Base-by-base conservation (phyloP, 2,329 filamentous ascomycete species). In the Fusarium kyushuense region DNA sequence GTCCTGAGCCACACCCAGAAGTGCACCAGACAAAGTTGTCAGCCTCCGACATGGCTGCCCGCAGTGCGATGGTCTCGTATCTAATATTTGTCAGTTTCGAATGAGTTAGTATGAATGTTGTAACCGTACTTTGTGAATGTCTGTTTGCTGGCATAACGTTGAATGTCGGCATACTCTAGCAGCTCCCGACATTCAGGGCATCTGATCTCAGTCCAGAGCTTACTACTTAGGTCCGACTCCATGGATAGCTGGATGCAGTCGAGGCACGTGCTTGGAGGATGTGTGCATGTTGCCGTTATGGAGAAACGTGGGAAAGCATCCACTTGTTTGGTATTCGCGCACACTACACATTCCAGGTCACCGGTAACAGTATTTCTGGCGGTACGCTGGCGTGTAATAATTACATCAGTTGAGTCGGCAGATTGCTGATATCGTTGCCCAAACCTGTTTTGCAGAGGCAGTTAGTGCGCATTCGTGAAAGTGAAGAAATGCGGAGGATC, bases 11-110 rank as follows among this genome's bases (percentile, higher is more conserved):
- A 68, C 87, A 89, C 4, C 76, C 78, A 0, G 83, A 76, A 2
- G 86, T 80, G 67, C 87, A 89, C 83, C 84, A 87, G 16, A 81
- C 74, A 66, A 87, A 89, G 32, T 81, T 81, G 0, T 79, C 76
- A 2, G 82, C 75, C 21, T 76, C 72, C 19, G 80, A 78, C 54
- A 87, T 76, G 13, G 79, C 80, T 13, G 79, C 79, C 19, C 82
- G 78, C 5, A 82, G 76, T 8, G 80, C 75, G 33, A 86, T 75
- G 1, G 72, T 76, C 51, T 85, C 81, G 63, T 86, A 82, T 36
- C 79, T 81, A 48, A 4, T 10, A 9, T 4, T 19, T 33, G 40
- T 74, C 17, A 74, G 57, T 16, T 21, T 9, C 5, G 5, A 8
- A 14, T n/a, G 7, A 27, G 12, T 7, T 19, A 8, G 17, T 10